Conservation (phyloP, 371 early-diverging fungal genomes). For the Rhizopus sp. region DNA sequence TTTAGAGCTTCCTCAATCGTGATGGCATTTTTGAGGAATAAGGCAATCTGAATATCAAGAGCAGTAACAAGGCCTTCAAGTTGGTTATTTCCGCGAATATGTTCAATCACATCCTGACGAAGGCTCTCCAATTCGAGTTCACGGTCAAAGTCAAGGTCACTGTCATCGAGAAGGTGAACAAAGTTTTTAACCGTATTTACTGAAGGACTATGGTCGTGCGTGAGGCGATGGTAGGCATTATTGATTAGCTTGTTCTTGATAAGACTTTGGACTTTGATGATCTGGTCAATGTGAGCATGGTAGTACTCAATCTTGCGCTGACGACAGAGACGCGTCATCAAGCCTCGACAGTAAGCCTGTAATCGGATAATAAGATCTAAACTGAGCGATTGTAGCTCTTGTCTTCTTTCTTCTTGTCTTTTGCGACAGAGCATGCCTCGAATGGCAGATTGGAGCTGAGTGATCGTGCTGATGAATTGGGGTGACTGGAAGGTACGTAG, state of each 20-base stretch:
- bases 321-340: conserved; percentile 60
- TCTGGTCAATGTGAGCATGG: conserved; percentile 66
- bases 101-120: conserved; percentile 82
- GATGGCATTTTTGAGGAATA: conserved; percentile 96
- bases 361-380: conserved; percentile 50
- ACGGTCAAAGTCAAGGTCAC: conserved; percentile 89
- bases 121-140: conserved; percentile 89
- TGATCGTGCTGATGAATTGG: conserved; percentile 30
- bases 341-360: conserved; percentile 75
- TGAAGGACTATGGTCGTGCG: conserved; percentile 76
- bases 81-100: conserved; percentile 88
- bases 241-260: conserved; percentile 80
- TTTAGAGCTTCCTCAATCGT: conserved; percentile 90
- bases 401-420: conserved; percentile 31
- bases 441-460: conserved; percentile 64
- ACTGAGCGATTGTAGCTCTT: conserved; percentile 20
- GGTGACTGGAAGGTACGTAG: conserved; percentile 16
- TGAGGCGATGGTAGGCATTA: conserved; percentile 80
- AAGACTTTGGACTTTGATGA: conserved; percentile 84
- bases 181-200: conserved; percentile 84
- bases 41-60: conserved; percentile 95
- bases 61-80: conserved; percentile 83
- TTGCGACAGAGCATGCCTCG: conserved; percentile 59
- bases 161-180: conserved; percentile 88
- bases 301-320: conserved; percentile 63